Conservation (phyloP, 352 stramenopile species). For the Phytophthora tubulina region DNA sequence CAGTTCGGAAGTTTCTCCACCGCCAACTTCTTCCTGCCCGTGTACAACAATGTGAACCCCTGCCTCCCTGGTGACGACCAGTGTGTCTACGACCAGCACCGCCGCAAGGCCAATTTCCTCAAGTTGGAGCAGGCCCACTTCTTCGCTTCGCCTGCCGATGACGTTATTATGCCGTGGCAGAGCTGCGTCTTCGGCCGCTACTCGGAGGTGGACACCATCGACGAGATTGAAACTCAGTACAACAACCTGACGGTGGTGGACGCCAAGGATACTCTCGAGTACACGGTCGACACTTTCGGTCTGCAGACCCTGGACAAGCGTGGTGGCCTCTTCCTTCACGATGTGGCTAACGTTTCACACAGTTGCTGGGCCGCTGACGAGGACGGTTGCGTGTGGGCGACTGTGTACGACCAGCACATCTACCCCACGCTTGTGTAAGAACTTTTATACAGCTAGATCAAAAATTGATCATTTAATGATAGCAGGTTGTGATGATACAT, state of each 20-base stretch:
- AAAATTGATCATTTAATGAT: background rate
- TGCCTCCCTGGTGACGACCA: conserved; percentile 29
- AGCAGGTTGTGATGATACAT: background rate
- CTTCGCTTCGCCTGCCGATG: conserved; percentile 51
- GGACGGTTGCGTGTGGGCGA: conserved; percentile 43
- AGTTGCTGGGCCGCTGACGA: conserved; percentile 49
- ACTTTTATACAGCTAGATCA: background rate
- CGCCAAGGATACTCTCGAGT: conserved; percentile 43
- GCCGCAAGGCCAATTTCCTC: conserved; percentile 52
- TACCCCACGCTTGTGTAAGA: conserved; percentile 41
- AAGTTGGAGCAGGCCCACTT: conserved; percentile 49
- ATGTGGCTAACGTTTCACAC: conserved; percentile 35
- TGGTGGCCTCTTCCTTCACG: conserved; percentile 43
- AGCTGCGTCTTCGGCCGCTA: conserved; percentile 53
- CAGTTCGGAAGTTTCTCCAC: conserved; percentile 35
- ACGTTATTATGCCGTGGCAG: conserved; percentile 55
- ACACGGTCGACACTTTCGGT: conserved; percentile 49
- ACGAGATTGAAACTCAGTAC: conserved; percentile 28
- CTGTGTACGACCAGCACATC: conserved; percentile 54
- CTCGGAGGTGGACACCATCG: conserved; percentile 38
- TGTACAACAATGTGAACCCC: conserved; percentile 48
- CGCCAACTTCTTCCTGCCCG: conserved; percentile 46
- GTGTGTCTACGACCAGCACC: conserved; percentile 37
- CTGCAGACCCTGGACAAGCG: conserved; percentile 46
- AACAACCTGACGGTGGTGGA: conserved; percentile 43